Conservation (phyloP, 345 rosid species). For the Draba incana region DNA sequence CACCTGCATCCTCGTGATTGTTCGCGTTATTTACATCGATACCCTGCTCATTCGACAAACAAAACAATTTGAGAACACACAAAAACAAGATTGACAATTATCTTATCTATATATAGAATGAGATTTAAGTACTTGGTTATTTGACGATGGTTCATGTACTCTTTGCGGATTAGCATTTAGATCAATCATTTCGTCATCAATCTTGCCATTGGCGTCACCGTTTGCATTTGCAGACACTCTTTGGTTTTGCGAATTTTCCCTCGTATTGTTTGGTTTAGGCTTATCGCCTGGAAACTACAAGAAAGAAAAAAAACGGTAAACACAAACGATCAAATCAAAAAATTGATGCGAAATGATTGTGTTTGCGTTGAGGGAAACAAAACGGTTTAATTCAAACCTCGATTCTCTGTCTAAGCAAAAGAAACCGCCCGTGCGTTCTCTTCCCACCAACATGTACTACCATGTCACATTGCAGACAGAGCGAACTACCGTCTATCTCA, state of each 20-base stretch:
- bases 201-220: slow-evolving; percentile 49
- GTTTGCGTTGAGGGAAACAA: slow-evolving; percentile 12
- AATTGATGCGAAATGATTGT: neutral
- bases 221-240: slow-evolving; percentile 47
- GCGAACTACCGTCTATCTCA: slow-evolving; percentile 83
- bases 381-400: slow-evolving; percentile 59
- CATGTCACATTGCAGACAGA: slow-evolving; percentile 91
- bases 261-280: slow-evolving; percentile 49
- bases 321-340: neutral
- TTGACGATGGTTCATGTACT: slow-evolving; percentile 56
- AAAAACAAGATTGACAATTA: neutral
- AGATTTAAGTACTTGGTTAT: slow-evolving; percentile 49
- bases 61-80: neutral
- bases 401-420: slow-evolving; percentile 73
- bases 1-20: slow-evolving; percentile 56
- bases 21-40: slow-evolving; percentile 53
- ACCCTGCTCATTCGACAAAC: slow-evolving; percentile 47
- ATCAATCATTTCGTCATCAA: slow-evolving; percentile 65
- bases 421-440: slow-evolving; percentile 78
- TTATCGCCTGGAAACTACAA: slow-evolving; percentile 83
- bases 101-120: neutral
- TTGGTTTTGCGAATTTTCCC: slow-evolving; percentile 58
- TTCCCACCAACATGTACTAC: slow-evolving; percentile 90
- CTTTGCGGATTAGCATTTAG: slow-evolving; percentile 70
- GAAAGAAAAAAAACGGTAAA: slow-evolving; percentile 11